Evolutionary conservation across 805 yeast species (phyloP).

Genomic region (Monosporozyma solicola): DNA sequence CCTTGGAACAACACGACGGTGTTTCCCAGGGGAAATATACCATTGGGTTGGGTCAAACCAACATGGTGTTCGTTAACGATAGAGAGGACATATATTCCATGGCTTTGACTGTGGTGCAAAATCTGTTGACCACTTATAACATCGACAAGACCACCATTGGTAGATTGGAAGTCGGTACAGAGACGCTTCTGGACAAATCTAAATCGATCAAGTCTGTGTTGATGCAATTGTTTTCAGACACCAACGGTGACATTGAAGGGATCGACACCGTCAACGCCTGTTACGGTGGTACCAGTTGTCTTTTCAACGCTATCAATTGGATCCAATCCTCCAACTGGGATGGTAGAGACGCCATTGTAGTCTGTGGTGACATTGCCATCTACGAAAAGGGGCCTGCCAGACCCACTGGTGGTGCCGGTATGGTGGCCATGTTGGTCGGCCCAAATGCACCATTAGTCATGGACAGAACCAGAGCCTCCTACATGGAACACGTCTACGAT

Average conservation of each 20-base stretch:
- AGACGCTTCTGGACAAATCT: conserved; percentile 92
- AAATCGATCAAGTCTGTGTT: conserved; percentile 92
- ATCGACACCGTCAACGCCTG: conserved; percentile 94
- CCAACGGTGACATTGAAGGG: conserved; percentile 86
- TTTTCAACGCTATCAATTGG: conserved; percentile 93
- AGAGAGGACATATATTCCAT: conserved; percentile 95
- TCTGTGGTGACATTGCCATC: conserved; percentile 95
- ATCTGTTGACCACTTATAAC: conserved; percentile 68
- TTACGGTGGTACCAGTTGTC: conserved; percentile 96
- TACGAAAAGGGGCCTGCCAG: conserved; percentile 96
- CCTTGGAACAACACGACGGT: conserved; percentile 74
- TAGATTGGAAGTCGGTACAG: conserved; percentile 96
- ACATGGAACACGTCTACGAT: conserved; percentile 95
- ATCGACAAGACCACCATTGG: conserved; percentile 79
- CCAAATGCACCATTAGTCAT: conserved; percentile 96
- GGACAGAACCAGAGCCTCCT: conserved; percentile 82
- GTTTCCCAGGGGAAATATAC: conserved; percentile 94
- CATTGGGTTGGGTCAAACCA: conserved; percentile 96
- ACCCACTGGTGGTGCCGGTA: conserved; percentile 99
- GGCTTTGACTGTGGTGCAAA: conserved; percentile 78
- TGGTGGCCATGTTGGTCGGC: conserved; percentile 89
- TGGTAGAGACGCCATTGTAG: conserved; percentile 95
- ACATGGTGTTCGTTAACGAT: conserved; percentile 95
- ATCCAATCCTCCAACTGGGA: conserved; percentile 94
- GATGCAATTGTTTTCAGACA: conserved; percentile 76